Conservation (phyloP, 768 basidiomycete species). For the Mycena maculata region DNA sequence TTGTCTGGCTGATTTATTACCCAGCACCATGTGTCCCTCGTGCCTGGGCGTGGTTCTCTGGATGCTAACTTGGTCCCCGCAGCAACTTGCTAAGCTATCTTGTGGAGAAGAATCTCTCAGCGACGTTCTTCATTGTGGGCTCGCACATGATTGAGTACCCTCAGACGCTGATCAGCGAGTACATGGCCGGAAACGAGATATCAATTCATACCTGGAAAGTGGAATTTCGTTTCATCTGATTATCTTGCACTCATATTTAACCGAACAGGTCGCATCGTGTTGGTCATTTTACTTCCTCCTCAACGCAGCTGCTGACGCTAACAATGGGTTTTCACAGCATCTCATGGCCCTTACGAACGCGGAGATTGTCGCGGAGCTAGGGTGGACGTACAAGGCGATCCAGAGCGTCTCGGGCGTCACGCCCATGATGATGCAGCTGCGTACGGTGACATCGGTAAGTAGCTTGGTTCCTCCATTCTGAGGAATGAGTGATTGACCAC, state of each 20-base stretch:
- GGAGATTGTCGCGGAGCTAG: constrained; percentile 92
- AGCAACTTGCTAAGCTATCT: constrained; percentile 82
- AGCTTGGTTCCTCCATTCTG: background rate
- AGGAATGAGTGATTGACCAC: background rate
- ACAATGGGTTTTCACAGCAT: constrained; percentile 57
- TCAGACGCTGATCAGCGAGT: constrained; percentile 78
- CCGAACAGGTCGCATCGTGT: constrained; percentile 83
- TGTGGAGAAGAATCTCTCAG: constrained; percentile 65
- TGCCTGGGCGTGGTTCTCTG: background rate
- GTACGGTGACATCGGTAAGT: constrained; percentile 79
- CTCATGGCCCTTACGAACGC: constrained; percentile 80
- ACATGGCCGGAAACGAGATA: constrained; percentile 84
- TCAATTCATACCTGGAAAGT: constrained; percentile 93
- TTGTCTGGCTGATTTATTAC: constrained; percentile 20
- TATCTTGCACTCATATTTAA: too few relatives aligned
- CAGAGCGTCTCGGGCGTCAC: constrained; percentile 79
- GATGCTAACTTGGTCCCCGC: constrained; percentile 4
- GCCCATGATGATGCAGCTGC: constrained; percentile 83
- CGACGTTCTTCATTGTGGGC: constrained; percentile 94
- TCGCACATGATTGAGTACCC: constrained; percentile 87
- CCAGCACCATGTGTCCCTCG: constrained; percentile 41
- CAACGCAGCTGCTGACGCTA: background rate
- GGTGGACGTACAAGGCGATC: constrained; percentile 91
- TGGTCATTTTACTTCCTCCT: constrained; percentile 45
- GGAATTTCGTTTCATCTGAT: too few relatives aligned